A percentile compares a stretch with the other conserved stretches of the same genome.
phyloP scores from a whole-genome alignment of 2,329 filamentous ascomycete species.

The Diaporthe sp. region DNA sequence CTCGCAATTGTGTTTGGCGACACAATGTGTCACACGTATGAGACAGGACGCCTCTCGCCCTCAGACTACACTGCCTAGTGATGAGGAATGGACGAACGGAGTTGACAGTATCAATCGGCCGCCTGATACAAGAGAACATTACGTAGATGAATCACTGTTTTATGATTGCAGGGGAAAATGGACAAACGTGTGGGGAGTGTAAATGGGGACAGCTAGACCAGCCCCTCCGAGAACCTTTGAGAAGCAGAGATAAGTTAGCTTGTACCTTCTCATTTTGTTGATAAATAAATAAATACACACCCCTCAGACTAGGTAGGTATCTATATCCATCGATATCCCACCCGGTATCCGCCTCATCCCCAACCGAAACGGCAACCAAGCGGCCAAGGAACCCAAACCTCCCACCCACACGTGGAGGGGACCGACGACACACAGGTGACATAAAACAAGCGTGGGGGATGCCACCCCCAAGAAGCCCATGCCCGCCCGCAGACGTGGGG shows the following conservation, averaged over 20 bases:
- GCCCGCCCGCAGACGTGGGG: constrained; percentile 5
- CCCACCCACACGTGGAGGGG: not conserved
- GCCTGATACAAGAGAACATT: not conserved
- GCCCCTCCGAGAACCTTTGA: not conserved
- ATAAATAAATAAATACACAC: too few relatives aligned
- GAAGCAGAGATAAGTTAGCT: not conserved
- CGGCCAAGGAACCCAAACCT: too few relatives aligned
- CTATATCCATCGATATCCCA: not conserved
- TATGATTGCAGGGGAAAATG: not conserved
- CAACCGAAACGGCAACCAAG: not conserved
- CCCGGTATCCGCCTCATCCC: not conserved
- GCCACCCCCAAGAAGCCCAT: not conserved
- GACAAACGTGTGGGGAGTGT: too few relatives aligned
- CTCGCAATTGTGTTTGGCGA: not conserved
- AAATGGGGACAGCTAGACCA: not conserved
- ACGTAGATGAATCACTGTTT: too few relatives aligned
- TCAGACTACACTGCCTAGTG: not conserved
- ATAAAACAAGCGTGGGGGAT: constrained; percentile 13
- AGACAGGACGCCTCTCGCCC: not conserved
- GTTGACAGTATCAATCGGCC: too few relatives aligned
- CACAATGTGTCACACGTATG: not conserved
- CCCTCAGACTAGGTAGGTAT: too few relatives aligned
- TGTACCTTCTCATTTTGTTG: not conserved
- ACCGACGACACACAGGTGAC: not conserved
- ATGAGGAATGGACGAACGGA: not conserved